These are phyloP conservation scores for Apiotrichum gracile DNA, from an alignment of 1,284 basidiomycete species.

Conservation along the genomic window DNA sequence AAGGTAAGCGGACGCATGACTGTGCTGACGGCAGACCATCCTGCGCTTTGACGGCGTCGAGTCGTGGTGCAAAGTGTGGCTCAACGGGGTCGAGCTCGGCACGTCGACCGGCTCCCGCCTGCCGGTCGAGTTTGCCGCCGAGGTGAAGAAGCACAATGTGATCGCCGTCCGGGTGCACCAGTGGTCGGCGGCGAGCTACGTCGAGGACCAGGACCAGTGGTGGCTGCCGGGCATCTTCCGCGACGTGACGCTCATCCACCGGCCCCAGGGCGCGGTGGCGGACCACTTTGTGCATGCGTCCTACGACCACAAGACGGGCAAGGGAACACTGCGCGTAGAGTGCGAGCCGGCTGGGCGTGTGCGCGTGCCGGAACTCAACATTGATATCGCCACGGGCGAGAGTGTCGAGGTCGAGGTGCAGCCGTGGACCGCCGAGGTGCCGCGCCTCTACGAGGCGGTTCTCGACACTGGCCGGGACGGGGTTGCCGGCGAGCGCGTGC, in stretches of 20 bases:
- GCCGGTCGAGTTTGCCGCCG: slow-evolving; percentile 14
- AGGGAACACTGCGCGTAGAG: slow-evolving; percentile 20
- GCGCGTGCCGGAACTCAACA: slow-evolving; percentile 17
- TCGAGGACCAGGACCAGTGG: slow-evolving; percentile 28
- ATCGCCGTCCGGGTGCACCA: slow-evolving; percentile 21
- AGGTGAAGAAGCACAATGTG: background rate
- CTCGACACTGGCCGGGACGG: background rate
- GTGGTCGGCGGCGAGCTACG: slow-evolving; percentile 18
- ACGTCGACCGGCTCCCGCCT: slow-evolving; percentile 5
- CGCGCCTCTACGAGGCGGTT: slow-evolving; percentile 10
- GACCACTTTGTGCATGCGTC: slow-evolving; percentile 21
- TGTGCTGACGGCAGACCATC: slow-evolving; percentile 2
- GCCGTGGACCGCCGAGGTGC: slow-evolving; percentile 25
- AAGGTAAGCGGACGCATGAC: background rate
- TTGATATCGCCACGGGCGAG: slow-evolving; percentile 13
- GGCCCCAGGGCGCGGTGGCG: slow-evolving; percentile 9
- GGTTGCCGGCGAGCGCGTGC: slow-evolving; percentile 13
- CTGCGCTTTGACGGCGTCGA: slow-evolving; percentile 21
- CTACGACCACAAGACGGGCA: slow-evolving; percentile 14
- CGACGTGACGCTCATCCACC: slow-evolving; percentile 20
- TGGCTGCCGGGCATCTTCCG: slow-evolving; percentile 28
- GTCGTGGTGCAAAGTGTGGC: slow-evolving; percentile 14
- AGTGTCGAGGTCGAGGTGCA: slow-evolving; percentile 1
- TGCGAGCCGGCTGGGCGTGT: slow-evolving; percentile 10
- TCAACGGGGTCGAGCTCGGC: slow-evolving; percentile 15